Percentiles rank a stretch among this genome's conserved stretches.
Evolutionary conservation across 345 rosid genomes (phyloP).

Genomic region (Gossypium herbaceum): DNA sequence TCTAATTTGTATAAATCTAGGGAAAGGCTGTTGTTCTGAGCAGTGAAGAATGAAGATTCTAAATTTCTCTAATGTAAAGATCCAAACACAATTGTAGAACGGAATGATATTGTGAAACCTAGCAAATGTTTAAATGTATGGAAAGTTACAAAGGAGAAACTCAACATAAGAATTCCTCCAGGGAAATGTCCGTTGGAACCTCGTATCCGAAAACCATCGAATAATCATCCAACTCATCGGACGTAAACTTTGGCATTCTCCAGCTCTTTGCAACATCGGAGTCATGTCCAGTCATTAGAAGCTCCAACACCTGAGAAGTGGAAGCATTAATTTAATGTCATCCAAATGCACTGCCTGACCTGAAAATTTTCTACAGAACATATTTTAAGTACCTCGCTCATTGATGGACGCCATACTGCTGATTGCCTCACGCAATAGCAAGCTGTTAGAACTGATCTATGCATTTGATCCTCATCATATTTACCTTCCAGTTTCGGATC

Average conservation of each 20-base stretch:
- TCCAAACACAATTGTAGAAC: too few relatives aligned
- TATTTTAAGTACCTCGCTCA: conserved; percentile 56
- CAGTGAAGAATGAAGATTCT: too few relatives aligned
- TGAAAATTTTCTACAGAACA: neutral
- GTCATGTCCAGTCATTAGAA: conserved; percentile 55
- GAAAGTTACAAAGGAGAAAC: neutral
- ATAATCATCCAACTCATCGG: conserved; percentile 62
- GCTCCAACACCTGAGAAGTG: conserved; percentile 55
- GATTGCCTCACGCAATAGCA: conserved; percentile 83
- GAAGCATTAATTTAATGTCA: neutral
- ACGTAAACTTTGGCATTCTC: conserved; percentile 61
- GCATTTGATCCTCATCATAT: conserved; percentile 62
- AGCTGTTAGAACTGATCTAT: conserved; percentile 58
- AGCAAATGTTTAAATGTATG: neutral
- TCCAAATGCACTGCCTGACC: neutral
- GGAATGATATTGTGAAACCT: neutral
- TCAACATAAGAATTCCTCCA: conserved; percentile 34
- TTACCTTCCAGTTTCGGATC: conserved; percentile 62
- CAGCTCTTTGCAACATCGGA: conserved; percentile 53
- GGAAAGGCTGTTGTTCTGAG: too few relatives aligned
- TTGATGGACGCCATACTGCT: conserved; percentile 68
- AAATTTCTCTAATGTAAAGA: too few relatives aligned
- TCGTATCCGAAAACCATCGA: conserved; percentile 73
- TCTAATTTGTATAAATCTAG: too few relatives aligned
- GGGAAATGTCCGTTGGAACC: conserved; percentile 48